Conservation (phyloP, 192 early-diverging fungal species). For the Coemansia erecta region DNA sequence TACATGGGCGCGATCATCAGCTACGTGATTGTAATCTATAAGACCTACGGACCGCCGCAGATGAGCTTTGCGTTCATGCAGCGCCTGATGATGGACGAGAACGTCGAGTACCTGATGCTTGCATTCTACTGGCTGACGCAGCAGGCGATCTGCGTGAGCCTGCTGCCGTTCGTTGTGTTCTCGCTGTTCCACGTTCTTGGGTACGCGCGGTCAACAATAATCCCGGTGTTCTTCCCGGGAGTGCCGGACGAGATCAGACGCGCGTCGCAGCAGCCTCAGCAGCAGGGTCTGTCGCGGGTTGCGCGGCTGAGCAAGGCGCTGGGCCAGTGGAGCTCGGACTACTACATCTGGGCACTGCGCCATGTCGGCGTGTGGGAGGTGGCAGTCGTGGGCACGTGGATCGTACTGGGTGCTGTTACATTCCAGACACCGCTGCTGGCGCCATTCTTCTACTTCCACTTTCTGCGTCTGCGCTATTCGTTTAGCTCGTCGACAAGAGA, state of each 20-base stretch:
- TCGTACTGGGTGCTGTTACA: slow-evolving; percentile 38
- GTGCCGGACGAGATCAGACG: slow-evolving; percentile 29
- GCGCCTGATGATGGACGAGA: slow-evolving; percentile 45
- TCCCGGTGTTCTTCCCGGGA: slow-evolving; percentile 29
- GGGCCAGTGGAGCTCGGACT: slow-evolving; percentile 40
- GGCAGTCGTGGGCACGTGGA: slow-evolving; percentile 36
- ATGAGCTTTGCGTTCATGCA: slow-evolving; percentile 39
- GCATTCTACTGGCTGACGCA: slow-evolving; percentile 35
- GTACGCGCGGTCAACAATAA: slow-evolving; percentile 35
- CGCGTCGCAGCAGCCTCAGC: slow-evolving; percentile 2
- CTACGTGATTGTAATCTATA: slow-evolving; percentile 51
- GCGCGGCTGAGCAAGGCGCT: slow-evolving; percentile 33
- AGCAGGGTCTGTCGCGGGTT: slow-evolving; percentile 12
- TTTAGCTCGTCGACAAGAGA: slow-evolving; percentile 46
- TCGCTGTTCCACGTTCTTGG: slow-evolving; percentile 49
- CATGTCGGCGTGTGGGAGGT: slow-evolving; percentile 51
- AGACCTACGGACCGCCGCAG: slow-evolving; percentile 50
- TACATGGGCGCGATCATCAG: slow-evolving; percentile 38
- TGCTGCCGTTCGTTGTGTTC: slow-evolving; percentile 49
- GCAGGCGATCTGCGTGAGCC: slow-evolving; percentile 28
- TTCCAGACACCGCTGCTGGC: slow-evolving; percentile 42
- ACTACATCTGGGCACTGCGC: slow-evolving; percentile 37
- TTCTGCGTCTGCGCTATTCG: slow-evolving; percentile 44
- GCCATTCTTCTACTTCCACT: slow-evolving; percentile 39
- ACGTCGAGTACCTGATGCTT: slow-evolving; percentile 46